phyloP scores from a whole-genome alignment of 176 grass and related monocot species.

The Musa schizocarpa region DNA sequence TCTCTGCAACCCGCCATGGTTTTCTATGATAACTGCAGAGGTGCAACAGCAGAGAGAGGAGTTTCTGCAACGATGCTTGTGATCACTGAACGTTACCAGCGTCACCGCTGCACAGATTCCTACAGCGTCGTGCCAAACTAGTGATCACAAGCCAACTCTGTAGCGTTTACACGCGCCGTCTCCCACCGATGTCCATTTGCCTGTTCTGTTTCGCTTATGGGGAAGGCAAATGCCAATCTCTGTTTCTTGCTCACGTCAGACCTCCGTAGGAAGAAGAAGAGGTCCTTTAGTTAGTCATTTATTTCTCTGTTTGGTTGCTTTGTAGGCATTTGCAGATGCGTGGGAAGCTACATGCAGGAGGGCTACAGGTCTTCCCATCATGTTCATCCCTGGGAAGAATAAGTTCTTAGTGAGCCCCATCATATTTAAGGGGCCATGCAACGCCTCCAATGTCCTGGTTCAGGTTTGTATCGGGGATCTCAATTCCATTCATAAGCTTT shows the following conservation, averaged over 20 bases:
- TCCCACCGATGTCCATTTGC: neutral
- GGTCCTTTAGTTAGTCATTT: neutral
- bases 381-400: neutral
- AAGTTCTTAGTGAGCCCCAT: conserved; percentile 9
- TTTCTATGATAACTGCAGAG: too few relatives aligned
- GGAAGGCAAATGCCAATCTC: neutral
- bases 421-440: conserved; percentile 19
- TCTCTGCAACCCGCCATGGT: too few relatives aligned
- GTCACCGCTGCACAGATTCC: too few relatives aligned
- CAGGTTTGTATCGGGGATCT: neutral
- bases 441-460: neutral
- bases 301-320: neutral
- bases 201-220: neutral
- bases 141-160: neutral
- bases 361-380: neutral
- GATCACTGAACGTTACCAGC: too few relatives aligned
- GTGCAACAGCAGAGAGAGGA: too few relatives aligned
- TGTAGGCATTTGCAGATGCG: conserved; percentile 9
- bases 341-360: conserved; percentile 6
- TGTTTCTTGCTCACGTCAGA: neutral
- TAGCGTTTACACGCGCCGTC: neutral
- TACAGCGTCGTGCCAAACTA: neutral
- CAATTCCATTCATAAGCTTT: neutral
- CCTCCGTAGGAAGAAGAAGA: neutral
- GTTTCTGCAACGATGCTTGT: too few relatives aligned